Evolutionary conservation across 2,329 filamentous ascomycete genomes (phyloP).

Genomic region (Hymenoscyphus salicellus): DNA sequence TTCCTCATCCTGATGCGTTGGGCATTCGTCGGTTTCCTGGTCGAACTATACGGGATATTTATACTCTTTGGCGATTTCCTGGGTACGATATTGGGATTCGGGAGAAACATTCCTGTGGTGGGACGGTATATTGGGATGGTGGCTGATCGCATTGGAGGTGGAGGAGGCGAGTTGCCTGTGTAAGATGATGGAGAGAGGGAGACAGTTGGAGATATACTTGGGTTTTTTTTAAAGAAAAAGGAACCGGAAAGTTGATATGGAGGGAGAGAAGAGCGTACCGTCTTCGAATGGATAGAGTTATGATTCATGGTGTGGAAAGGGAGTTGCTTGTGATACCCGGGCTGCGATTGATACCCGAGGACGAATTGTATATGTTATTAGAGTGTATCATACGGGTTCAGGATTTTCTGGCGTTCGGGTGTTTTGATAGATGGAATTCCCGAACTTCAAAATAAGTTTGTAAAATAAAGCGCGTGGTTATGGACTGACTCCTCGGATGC

Average conservation of each 20-base stretch:
- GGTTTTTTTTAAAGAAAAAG: background rate
- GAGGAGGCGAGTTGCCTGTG: conserved; percentile 76
- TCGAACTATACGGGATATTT: conserved; percentile 91
- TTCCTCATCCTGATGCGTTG: conserved; percentile 82
- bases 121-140: conserved; percentile 78
- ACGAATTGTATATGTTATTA: background rate
- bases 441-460: background rate
- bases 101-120: conserved; percentile 77
- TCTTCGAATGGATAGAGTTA: background rate
- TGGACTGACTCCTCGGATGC: background rate
- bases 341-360: background rate
- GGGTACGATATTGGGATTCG: conserved; percentile 85
- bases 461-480: background rate
- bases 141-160: conserved; percentile 68
- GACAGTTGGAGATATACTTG: too few species aligned
- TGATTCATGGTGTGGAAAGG: background rate
- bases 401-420: conserved; percentile 21
- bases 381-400: conserved; percentile 14
- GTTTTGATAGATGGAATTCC: conserved; percentile 7
- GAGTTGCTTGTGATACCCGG: background rate
- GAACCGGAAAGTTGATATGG: background rate
- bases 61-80: conserved; percentile 95
- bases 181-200: conserved; percentile 40
- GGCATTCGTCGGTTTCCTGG: conserved; percentile 84
- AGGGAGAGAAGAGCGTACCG: background rate